Evolutionary conservation across 2,329 filamentous ascomycete species (phyloP).

Genomic region (Phaeosphaeriaceae sp.): DNA sequence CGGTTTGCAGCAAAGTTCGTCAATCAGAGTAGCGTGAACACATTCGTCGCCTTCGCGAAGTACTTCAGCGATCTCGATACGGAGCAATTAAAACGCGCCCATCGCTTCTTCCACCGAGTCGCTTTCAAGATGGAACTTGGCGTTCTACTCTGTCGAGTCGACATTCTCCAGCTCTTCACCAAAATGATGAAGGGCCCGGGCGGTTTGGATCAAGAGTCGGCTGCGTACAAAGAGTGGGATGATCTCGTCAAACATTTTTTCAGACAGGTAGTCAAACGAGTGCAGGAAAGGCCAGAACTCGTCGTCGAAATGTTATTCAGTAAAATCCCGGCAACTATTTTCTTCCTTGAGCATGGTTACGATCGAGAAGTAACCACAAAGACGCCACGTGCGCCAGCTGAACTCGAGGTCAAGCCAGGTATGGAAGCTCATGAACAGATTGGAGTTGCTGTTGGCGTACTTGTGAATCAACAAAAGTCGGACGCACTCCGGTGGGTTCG

Average conservation of each 20-base stretch:
- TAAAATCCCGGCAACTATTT: slow-evolving; percentile 82
- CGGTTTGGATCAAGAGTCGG: slow-evolving; percentile 69
- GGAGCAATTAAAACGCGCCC: slow-evolving; percentile 85
- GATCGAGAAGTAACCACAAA: slow-evolving; percentile 75
- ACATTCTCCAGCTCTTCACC: slow-evolving; percentile 87
- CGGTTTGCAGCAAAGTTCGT: slow-evolving; percentile 82
- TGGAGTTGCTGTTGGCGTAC: slow-evolving; percentile 76
- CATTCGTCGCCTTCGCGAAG: slow-evolving; percentile 79
- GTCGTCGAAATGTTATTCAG: slow-evolving; percentile 94
- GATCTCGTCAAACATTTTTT: slow-evolving; percentile 86
- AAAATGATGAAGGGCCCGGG: slow-evolving; percentile 90
- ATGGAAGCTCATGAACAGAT: slow-evolving; percentile 72
- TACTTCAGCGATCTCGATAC: slow-evolving; percentile 82
- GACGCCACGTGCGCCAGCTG: slow-evolving; percentile 74
- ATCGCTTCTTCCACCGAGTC: slow-evolving; percentile 91
- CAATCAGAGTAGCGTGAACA: slow-evolving; percentile 84
- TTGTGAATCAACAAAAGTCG: slow-evolving; percentile 79
- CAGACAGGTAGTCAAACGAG: slow-evolving; percentile 79
- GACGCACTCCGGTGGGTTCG: slow-evolving; percentile 85
- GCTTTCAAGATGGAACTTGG: slow-evolving; percentile 94
- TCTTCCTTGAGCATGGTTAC: slow-evolving; percentile 89
- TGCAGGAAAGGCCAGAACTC: slow-evolving; percentile 83
- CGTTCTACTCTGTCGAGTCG: slow-evolving; percentile 86
- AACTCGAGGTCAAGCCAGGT: slow-evolving; percentile 79
- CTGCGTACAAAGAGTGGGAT: slow-evolving; percentile 87